phyloP scores from a whole-genome alignment of 2,329 filamentous ascomycete genomes.

The Myotisia sp. region DNA sequence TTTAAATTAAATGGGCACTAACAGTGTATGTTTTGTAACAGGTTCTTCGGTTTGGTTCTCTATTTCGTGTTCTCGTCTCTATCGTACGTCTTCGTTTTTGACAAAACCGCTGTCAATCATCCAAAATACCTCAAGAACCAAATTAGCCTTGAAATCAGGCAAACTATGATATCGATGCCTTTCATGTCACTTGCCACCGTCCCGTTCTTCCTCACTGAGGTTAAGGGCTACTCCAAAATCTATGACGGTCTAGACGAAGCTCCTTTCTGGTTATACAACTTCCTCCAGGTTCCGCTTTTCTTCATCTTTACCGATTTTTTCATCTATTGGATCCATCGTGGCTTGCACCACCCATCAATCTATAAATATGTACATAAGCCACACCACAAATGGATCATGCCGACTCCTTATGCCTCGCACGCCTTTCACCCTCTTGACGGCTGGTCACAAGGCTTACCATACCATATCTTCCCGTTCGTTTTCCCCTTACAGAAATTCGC shows the following conservation, averaged over 20 bases:
- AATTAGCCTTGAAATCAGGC: constrained; percentile 68
- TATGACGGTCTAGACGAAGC: constrained; percentile 68
- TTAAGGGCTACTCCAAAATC: constrained; percentile 71
- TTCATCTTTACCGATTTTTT: constrained; percentile 74
- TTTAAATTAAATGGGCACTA: no score
- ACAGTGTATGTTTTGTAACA: constrained; percentile 36
- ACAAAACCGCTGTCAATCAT: constrained; percentile 76
- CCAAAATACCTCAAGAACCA: constrained; percentile 94
- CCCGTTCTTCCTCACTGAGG: constrained; percentile 68
- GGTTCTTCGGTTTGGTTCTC: constrained; percentile 69
- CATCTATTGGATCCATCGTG: constrained; percentile 87
- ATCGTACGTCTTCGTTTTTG: constrained; percentile 81
- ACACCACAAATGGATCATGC: constrained; percentile 99
- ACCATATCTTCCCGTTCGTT: constrained; percentile 84
- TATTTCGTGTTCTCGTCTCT: constrained; percentile 76
- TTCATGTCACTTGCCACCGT: constrained; percentile 69
- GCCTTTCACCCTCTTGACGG: constrained; percentile 93
- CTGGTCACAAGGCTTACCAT: constrained; percentile 74
- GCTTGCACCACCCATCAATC: constrained; percentile 60
- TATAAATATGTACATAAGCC: constrained; percentile 92
- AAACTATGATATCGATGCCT: constrained; percentile 64
- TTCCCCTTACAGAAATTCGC: constrained; percentile 87
- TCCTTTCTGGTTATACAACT: constrained; percentile 64
- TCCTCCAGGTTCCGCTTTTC: constrained; percentile 75
- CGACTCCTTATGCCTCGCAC: constrained; percentile 79